Base-by-base conservation (phyloP, 805 yeast genomes). In the Ogataea populi-albae region DNA sequence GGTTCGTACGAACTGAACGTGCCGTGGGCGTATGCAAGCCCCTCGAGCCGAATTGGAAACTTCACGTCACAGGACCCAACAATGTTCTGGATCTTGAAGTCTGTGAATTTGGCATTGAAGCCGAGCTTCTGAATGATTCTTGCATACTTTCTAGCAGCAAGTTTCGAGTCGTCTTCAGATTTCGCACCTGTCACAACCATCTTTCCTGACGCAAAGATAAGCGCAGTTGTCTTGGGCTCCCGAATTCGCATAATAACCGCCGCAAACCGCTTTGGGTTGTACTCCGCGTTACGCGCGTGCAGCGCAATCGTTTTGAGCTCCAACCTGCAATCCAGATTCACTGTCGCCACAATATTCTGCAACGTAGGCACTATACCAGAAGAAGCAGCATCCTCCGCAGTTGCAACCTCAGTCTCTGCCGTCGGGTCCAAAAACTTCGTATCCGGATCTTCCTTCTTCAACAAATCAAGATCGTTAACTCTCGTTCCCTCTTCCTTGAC, bases 131-230 rank as follows among this genome's bases (percentile, higher is more conserved):
- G 98, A 49, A 93, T 93, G 57, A 93, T 93, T 70, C 98, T 81
- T 2, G 98, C 98, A 55, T 93, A 93, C 62, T 93, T 93, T 67
- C 98, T 79, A 15, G 96, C 87, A 1, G 98, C 98, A 47, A 93
- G 73, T 62, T 93, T 93, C n/a, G 97, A 87, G 60, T 93, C 98
- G 59, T 93, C 98, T 62, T 93, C 98, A 23, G 95, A 84, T 64
- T 93, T 93, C 17, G 98, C 98, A 76, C 98, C 98, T 20, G 98
- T 93, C 11, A 93, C 98, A 50, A 93, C 98, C 98, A 93, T 93
- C 64, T 93, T 93, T 55, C 98, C 98, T 2, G 97, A 88, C 2
- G 98, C 98, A 63, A 93, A 93, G 48, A 93, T 93, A 50, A 93
- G 72, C 0, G 98, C 98, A 2, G 98, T 93, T 1, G 98, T 93